Evolutionary conservation across 1,284 basidiomycete species (phyloP), one percentile per base, ranked within the genome.

Genomic region (Irpex lacteus): DNA sequence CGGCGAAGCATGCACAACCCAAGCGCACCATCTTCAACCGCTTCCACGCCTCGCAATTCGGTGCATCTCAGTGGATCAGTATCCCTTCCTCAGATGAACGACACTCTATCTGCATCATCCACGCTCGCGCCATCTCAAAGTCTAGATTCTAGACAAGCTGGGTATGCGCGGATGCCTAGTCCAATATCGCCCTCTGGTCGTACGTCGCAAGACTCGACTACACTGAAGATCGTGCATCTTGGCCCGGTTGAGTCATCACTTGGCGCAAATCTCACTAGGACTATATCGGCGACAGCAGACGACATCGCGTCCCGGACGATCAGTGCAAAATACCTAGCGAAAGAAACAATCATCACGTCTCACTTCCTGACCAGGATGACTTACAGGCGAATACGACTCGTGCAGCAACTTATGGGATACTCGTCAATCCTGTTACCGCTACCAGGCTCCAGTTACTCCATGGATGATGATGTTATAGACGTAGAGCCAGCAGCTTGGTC

Each of bases 381-480:
- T 26, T 87, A 87, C 69, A 77, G 79, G 19, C 77, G 86, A 38
- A 82, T 91, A 13, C 78, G 88, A n/a, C 71, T 81, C 1, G 85
- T 89, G 32, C 88, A 90, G 74, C 78, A 76, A 9, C 81, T 79
- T 63, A 81, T 89, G 78, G 89, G 89, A 1, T 90, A 89, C 70
- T 53, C n/a, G 11, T 78, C 82, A 15, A 70, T 76, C 1, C 75
- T 89, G 34, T 74, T 89, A 26, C 84, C 85, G 4, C 65, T 82
- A 54, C 82, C 80, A 9, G 70, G 65, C 1, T 71, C 69, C 5
- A 68, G 61, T 19, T 67, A 65, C 37, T 70, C 66, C 15, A 69
- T 72, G 13, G 72, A 70, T 53, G 70, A 21, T 74, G 70, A 36
- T 69, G 32, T 34, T 34, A 6, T 69, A 5, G 69, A 74, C 11